Evolutionary conservation across 352 stramenopile species (phyloP).

Genomic region (Thraustotheca clavata): DNA sequence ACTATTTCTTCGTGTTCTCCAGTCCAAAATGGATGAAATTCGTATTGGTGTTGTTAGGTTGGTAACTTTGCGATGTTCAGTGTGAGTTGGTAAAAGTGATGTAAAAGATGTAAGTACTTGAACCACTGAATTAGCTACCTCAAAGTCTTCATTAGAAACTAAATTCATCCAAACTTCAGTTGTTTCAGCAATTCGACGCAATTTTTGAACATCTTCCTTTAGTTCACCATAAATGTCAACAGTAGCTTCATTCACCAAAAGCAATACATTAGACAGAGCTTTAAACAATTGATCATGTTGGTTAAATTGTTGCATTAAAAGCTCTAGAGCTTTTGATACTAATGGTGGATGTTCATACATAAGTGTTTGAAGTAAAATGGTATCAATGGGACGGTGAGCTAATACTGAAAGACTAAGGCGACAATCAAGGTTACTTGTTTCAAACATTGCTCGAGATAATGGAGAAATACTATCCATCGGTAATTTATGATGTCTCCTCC

Average conservation of each 20-base stretch:
- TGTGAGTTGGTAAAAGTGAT: slow-evolving; percentile 24
- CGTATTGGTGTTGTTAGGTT: neutral
- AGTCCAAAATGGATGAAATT: neutral
- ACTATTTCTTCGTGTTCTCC: neutral
- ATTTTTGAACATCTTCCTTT: slow-evolving; percentile 57
- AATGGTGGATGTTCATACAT: slow-evolving; percentile 77
- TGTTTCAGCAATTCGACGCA: slow-evolving; percentile 53
- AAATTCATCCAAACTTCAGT: slow-evolving; percentile 80
- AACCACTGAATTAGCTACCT: slow-evolving; percentile 43
- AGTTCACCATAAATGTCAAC: slow-evolving; percentile 60
- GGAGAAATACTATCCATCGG: slow-evolving; percentile 21
- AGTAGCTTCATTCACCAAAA: slow-evolving; percentile 53
- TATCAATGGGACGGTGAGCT: slow-evolving; percentile 36
- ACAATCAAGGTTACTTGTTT: slow-evolving; percentile 37
- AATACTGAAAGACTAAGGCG: slow-evolving; percentile 45
- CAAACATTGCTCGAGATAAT: slow-evolving; percentile 1
- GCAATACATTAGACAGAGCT: slow-evolving; percentile 48
- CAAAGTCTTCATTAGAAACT: slow-evolving; percentile 60
- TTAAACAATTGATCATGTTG: slow-evolving; percentile 66
- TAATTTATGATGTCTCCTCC: neutral
- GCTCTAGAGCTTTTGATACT: slow-evolving; percentile 57
- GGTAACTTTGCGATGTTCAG: neutral
- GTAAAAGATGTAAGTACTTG: slow-evolving; percentile 37
- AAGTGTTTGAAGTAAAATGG: slow-evolving; percentile 65
- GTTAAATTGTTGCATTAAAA: slow-evolving; percentile 62